A percentile compares a stretch with the other conserved stretches of the same genome.
Conservation (phyloP, 371 early-diverging fungal genomes). For the Lichtheimia ramosa region DNA sequence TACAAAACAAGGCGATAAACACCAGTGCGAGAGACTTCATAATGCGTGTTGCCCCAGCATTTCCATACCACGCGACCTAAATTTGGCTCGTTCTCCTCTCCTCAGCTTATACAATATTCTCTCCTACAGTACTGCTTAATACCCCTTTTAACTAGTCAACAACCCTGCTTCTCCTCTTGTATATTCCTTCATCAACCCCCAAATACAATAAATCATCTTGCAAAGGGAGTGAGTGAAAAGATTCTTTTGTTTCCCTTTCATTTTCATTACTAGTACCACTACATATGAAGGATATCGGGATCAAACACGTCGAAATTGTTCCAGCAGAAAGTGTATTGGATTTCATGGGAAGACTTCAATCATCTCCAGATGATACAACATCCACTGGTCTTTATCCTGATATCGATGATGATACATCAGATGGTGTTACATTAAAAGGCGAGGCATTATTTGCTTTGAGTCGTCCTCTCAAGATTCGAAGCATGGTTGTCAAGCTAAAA, state of each 20-base stretch:
- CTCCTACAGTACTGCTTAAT: neutral
- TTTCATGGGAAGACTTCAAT: constrained; percentile 8
- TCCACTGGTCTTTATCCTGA: neutral
- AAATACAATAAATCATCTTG: no score
- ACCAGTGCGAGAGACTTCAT: constrained; percentile 35
- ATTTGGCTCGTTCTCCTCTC: neutral
- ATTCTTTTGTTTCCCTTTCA: no score
- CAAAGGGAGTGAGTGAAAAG: no score
- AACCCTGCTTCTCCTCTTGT: neutral
- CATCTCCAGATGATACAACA: neutral
- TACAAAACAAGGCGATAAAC: constrained; percentile 42
- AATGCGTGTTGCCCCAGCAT: neutral
- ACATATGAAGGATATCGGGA: constrained; percentile 20
- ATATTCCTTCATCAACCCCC: no score
- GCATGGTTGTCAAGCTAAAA: constrained; percentile 21
- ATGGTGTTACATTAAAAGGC: constrained; percentile 10
- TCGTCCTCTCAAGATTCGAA: constrained; percentile 15
- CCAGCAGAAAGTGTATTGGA: constrained; percentile 16
- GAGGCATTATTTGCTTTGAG: constrained; percentile 15
- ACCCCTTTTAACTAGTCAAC: constrained; percentile 1
- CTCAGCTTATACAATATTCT: neutral
- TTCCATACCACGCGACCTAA: neutral
- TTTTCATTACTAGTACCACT: no score
- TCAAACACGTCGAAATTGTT: constrained; percentile 18
- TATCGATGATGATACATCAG: neutral